Percentiles rank a stretch among this genome's conserved stretches.
phyloP scores from a whole-genome alignment of 2,329 filamentous ascomycete genomes.

The Uncinocarpus reesii region DNA sequence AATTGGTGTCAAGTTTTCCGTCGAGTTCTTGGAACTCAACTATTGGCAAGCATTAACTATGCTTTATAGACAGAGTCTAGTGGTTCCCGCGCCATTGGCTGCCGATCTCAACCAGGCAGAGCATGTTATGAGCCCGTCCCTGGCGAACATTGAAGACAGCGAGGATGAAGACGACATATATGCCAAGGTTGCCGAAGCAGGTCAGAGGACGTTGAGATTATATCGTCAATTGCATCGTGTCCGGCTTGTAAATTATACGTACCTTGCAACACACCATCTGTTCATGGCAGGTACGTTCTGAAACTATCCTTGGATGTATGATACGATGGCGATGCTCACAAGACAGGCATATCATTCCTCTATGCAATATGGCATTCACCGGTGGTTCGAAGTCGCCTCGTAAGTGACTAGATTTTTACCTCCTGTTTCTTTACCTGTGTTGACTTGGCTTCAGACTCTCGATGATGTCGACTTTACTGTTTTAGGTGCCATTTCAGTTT shows the following conservation, averaged over 20 bases:
- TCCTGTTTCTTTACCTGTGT: background rate
- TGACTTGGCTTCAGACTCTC: conserved; percentile 48
- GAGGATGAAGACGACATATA: conserved; percentile 83
- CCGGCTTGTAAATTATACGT: conserved; percentile 89
- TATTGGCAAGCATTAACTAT: conserved; percentile 97
- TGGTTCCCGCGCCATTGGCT: conserved; percentile 74
- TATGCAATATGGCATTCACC: conserved; percentile 97
- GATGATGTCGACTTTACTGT: conserved; percentile 98
- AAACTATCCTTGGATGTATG: too few relatives aligned
- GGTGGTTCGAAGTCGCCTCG: conserved; percentile 71
- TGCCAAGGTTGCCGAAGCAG: conserved; percentile 87
- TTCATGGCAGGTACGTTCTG: conserved; percentile 74
- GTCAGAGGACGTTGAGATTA: conserved; percentile 80
- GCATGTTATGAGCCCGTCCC: conserved; percentile 48
- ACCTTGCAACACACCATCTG: conserved; percentile 85
- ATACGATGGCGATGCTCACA: conserved; percentile 15
- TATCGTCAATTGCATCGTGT: conserved; percentile 83
- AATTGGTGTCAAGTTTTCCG: conserved; percentile 79
- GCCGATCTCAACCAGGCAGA: conserved; percentile 57
- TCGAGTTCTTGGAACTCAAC: conserved; percentile 84
- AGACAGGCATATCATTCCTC: conserved; percentile 67
- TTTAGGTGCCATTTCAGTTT: conserved; percentile 80
- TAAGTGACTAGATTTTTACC: conserved; percentile 41
- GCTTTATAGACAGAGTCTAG: conserved; percentile 83
- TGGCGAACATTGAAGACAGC: conserved; percentile 36